A percentile compares a stretch with the other conserved stretches of the same genome.
These are phyloP conservation scores for Eutypa lata DNA, from an alignment of 2,329 filamentous ascomycete genomes.

Conservation along the genomic window DNA sequence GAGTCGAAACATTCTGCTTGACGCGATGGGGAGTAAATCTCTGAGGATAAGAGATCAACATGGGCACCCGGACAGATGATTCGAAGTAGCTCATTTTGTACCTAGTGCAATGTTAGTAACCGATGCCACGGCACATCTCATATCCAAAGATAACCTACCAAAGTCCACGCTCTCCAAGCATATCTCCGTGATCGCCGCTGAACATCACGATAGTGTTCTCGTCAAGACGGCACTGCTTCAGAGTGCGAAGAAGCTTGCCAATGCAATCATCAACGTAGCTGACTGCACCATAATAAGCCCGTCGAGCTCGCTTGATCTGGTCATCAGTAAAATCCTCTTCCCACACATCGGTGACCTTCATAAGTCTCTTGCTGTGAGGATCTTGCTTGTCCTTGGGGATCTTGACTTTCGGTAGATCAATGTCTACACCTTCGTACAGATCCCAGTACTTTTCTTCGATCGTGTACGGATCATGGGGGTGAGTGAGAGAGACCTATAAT, in stretches of 20 bases:
- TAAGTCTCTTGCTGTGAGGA: slow-evolving; percentile 78
- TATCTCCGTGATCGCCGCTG: slow-evolving; percentile 91
- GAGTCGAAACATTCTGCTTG: slow-evolving; percentile 80
- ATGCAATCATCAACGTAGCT: slow-evolving; percentile 94
- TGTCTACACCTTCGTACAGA: slow-evolving; percentile 83
- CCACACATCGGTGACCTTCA: slow-evolving; percentile 85
- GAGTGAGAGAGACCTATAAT: slow-evolving; percentile 73
- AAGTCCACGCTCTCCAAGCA: slow-evolving; percentile 86
- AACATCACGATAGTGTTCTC: slow-evolving; percentile 91
- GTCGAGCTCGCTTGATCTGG: slow-evolving; percentile 78
- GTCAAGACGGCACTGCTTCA: slow-evolving; percentile 75
- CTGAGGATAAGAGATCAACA: slow-evolving; percentile 78
- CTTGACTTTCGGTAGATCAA: slow-evolving; percentile 73
- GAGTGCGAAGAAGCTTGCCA: slow-evolving; percentile 72
- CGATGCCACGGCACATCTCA: background rate
- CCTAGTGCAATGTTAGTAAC: slow-evolving; percentile 21
- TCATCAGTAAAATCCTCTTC: slow-evolving; percentile 80
- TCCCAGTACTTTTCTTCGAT: slow-evolving; percentile 95
- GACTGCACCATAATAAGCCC: slow-evolving; percentile 89
- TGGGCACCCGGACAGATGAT: slow-evolving; percentile 82
- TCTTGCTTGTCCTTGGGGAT: slow-evolving; percentile 82
- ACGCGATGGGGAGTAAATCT: slow-evolving; percentile 74
- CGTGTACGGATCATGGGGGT: slow-evolving; percentile 92
- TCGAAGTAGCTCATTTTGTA: slow-evolving; percentile 99
- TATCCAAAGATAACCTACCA: slow-evolving; percentile 51